Conservation (phyloP, 2,329 filamentous ascomycete species). For the Fusarium sp. region DNA sequence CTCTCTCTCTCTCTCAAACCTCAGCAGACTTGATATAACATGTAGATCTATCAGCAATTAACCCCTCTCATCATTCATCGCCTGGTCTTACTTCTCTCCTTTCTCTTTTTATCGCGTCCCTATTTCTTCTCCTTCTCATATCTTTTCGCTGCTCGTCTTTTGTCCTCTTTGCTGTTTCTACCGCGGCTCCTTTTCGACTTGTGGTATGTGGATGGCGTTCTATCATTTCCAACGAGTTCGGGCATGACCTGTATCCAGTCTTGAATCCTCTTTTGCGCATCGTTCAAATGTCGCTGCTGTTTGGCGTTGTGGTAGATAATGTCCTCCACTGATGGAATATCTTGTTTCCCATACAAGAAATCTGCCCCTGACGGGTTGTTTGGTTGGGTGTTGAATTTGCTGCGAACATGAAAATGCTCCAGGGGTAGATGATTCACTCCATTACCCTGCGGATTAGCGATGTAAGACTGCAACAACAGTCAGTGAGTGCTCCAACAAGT, state of each 20-base stretch:
- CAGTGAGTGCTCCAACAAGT: not conserved
- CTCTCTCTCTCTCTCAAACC: no score
- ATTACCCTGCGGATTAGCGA: not conserved
- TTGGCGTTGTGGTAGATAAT: slow-evolving; percentile 17
- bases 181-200: not conserved
- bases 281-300: slow-evolving; percentile 13
- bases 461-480: slow-evolving; percentile 1
- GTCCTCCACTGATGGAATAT: slow-evolving; percentile 9
- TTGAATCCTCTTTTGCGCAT: slow-evolving; percentile 21
- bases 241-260: slow-evolving; percentile 33
- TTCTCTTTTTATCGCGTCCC: not conserved
- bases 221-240: not conserved
- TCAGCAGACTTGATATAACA: no score
- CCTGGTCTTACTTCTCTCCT: not conserved
- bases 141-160: not conserved
- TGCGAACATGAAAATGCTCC: not conserved
- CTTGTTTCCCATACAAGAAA: not conserved
- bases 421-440: not conserved
- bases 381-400: not conserved
- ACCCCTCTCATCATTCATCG: not conserved
- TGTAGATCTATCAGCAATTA: not conserved
- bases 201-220: not conserved
- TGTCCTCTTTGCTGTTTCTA: not conserved
- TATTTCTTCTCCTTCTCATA: not conserved
- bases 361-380: not conserved